Evolutionary conservation across 2,329 filamentous ascomycete genomes (phyloP).

Genomic region (Fusarium caatingaense): DNA sequence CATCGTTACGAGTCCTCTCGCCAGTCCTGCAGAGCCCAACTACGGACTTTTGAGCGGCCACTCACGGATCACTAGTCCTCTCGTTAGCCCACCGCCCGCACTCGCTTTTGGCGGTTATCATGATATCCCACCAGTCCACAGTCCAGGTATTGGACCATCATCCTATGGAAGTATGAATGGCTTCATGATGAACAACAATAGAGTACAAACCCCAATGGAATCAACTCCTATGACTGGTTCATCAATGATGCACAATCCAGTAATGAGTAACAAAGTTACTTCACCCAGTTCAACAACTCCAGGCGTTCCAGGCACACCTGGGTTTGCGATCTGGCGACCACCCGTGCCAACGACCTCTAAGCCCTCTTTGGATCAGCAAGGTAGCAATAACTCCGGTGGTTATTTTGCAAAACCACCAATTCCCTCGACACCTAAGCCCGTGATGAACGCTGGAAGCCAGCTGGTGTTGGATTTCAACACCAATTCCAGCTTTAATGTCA

Average conservation of each 20-base stretch:
- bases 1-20: constrained; percentile 49
- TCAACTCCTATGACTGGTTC: constrained; percentile 41
- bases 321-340: constrained; percentile 54
- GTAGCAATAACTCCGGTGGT: constrained; percentile 37
- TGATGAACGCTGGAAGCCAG: constrained; percentile 50
- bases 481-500: constrained; percentile 47
- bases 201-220: constrained; percentile 46
- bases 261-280: constrained; percentile 38
- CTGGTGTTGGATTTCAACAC: constrained; percentile 54
- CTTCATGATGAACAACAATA: constrained; percentile 48
- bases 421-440: constrained; percentile 55
- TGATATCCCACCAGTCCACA: constrained; percentile 46
- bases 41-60: constrained; percentile 49
- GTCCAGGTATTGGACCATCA: constrained; percentile 44
- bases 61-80: constrained; percentile 50
- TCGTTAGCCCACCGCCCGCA: constrained; percentile 46
- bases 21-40: constrained; percentile 48
- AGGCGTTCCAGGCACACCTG: constrained; percentile 50
- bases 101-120: constrained; percentile 51
- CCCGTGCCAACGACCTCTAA: constrained; percentile 48
- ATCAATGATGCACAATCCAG: constrained; percentile 41
- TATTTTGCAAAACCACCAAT: constrained; percentile 54
- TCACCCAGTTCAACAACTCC: constrained; percentile 32
- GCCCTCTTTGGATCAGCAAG: constrained; percentile 39
- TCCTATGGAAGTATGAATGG: constrained; percentile 51